These are phyloP conservation scores for Magnolia kwangsiensis DNA, from an alignment of 164 flowering plant genomes.

Conservation along the genomic window DNA sequence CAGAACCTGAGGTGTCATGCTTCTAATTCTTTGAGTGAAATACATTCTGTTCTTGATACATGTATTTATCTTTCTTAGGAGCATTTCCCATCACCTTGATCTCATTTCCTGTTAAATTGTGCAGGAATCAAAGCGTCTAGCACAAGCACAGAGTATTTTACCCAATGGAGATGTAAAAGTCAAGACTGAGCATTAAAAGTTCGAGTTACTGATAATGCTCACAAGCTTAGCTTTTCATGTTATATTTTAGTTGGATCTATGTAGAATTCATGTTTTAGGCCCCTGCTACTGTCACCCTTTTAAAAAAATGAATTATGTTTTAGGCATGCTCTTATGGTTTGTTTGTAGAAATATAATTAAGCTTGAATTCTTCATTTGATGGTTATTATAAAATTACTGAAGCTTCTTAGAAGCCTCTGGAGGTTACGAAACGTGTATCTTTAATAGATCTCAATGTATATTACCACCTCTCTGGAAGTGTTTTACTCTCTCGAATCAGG, in stretches of 20 bases:
- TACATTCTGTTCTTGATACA: neutral
- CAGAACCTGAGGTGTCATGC: neutral
- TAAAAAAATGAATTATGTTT: neutral
- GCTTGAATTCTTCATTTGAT: slow-evolving; percentile 2
- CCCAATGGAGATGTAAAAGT: slow-evolving; percentile 83
- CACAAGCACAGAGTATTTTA: slow-evolving; percentile 59
- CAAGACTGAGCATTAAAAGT: slow-evolving; percentile 44
- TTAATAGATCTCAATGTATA: neutral
- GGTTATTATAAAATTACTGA: neutral
- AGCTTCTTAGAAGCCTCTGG: neutral
- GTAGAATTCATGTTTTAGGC: neutral
- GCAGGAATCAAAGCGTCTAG: slow-evolving; percentile 69
- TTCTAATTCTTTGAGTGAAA: neutral
- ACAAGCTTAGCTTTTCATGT: neutral
- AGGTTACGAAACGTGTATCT: neutral
- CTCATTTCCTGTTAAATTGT: slow-evolving; percentile 7
- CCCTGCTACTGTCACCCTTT: too few relatives aligned
- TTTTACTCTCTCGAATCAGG: neutral
- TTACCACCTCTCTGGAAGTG: neutral
- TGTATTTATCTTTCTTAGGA: neutral
- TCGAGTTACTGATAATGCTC: slow-evolving; percentile 5
- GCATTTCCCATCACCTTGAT: neutral
- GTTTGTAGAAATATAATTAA: neutral
- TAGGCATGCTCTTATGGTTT: neutral
- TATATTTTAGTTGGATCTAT: neutral